Evolutionary conservation across 768 basidiomycete species (phyloP).

Genomic region (Boletus sensibilis): DNA sequence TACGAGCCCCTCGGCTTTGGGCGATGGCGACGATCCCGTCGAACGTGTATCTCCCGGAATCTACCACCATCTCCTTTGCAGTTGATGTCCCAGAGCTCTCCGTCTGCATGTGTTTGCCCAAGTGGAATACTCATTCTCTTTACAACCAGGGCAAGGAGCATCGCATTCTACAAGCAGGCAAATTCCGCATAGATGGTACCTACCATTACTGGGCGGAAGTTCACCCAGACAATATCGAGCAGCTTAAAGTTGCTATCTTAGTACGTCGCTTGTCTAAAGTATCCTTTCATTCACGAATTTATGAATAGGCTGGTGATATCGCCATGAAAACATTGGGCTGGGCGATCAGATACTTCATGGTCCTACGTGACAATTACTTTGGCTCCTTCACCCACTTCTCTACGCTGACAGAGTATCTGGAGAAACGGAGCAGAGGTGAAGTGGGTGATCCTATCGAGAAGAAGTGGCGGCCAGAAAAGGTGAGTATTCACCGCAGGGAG

Average conservation of each 20-base stretch:
- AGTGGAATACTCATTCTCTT: slow-evolving; percentile 84
- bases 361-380: slow-evolving; percentile 89
- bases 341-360: slow-evolving; percentile 87
- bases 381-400: slow-evolving; percentile 93
- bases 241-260: slow-evolving; percentile 63
- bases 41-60: slow-evolving; percentile 69
- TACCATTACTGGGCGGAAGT: slow-evolving; percentile 74
- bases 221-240: slow-evolving; percentile 71
- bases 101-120: slow-evolving; percentile 68
- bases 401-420: slow-evolving; percentile 81
- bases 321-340: slow-evolving; percentile 78
- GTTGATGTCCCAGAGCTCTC: slow-evolving; percentile 57
- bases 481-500: slow-evolving; percentile 30
- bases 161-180: slow-evolving; percentile 58
- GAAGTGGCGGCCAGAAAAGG: slow-evolving; percentile 80
- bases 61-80: slow-evolving; percentile 62
- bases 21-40: slow-evolving; percentile 59
- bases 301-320: slow-evolving; percentile 46
- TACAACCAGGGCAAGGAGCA: slow-evolving; percentile 60
- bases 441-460: slow-evolving; percentile 79
- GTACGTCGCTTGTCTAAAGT: slow-evolving; percentile 35
- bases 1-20: slow-evolving; percentile 58
- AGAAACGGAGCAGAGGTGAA: slow-evolving; percentile 55
- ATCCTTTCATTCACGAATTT: neutral
- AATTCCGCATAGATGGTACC: slow-evolving; percentile 59